Conservation (phyloP, 176 grass and related monocot species). For the Phyllostachys edulis region DNA sequence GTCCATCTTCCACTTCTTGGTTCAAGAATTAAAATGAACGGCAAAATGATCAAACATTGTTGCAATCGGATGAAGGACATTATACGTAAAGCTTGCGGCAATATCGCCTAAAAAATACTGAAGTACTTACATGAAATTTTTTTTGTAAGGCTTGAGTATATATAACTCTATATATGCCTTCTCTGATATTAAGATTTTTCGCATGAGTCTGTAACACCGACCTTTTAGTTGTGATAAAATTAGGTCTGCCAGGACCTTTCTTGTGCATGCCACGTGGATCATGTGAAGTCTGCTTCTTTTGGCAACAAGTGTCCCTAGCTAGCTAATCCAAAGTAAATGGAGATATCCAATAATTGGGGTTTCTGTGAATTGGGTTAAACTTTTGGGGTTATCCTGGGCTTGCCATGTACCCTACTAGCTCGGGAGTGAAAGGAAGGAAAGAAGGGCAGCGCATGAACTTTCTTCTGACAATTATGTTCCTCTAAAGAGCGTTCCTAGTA, state of each 20-base stretch:
- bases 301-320: conserved; percentile 4
- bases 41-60: neutral
- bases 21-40: neutral
- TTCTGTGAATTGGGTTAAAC: neutral
- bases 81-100: too few relatives aligned
- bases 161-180: neutral
- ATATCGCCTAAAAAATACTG: too few relatives aligned
- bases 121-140: too few relatives aligned
- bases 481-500: neutral
- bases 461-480: neutral
- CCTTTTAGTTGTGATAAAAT: too few relatives aligned
- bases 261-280: neutral
- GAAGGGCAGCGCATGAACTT: neutral
- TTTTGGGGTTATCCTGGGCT: too few relatives aligned
- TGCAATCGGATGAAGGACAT: too few relatives aligned
- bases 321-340: neutral
- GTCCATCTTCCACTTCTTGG: neutral
- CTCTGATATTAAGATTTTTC: neutral
- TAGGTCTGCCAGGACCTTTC: neutral
- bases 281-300: neutral
- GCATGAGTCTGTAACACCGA: neutral
- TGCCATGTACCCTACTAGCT: too few relatives aligned
- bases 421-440: too few relatives aligned
- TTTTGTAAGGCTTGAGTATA: too few relatives aligned
- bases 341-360: neutral